Evolutionary conservation across 768 basidiomycete species (phyloP), one percentile per base, ranked within the genome.

Genomic region (Phlebiopsis gigantea): DNA sequence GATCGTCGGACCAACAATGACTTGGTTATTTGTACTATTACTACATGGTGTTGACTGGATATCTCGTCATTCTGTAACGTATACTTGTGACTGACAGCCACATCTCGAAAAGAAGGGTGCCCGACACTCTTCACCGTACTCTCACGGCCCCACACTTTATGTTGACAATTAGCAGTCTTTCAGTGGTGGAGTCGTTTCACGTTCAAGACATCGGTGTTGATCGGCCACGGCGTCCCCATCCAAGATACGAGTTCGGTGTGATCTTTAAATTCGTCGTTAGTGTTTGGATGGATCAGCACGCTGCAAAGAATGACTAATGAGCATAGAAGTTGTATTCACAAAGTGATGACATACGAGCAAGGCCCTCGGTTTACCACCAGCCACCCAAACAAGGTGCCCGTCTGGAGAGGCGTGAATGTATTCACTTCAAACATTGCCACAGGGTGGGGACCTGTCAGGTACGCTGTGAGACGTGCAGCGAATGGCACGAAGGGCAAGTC

Each of bases 351-450:
- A 44, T 65, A 88, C 86, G 85, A 87, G 75, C 80, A 83, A 7
- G 85, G 82, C 10, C 87, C 87, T 6, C 85, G 79, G 66, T 87
- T 74, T 29, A 87, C 82, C 17, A 76, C 79, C 17, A 88, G 76
- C 80, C 81, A 89, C 4, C 81, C 75, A 64, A 88, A 87, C 12
- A 89, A 68, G 1, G 84, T 78, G 0, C 87, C 87, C 0, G 83
- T 87, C 64, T 88, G 81, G 61, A 82, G 83, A 9, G 86, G 86
- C 29, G 62, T 81, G 68, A 83, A 82, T 1, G 80, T 81, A 64
- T 88, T 81, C 57, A 87, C 78, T 65, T 88, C 80, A 63, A 88
- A 88, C 85, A 87, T 87, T 6, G 83, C 77, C 8, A 79, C 80
- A 0, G 87, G 82, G 61, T 88, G 87, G 0, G 85, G 87, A 1